These are phyloP conservation scores for Ceratocystiopsis sp. DNA, from an alignment of 2,329 filamentous ascomycete genomes.

Conservation along the genomic window DNA sequence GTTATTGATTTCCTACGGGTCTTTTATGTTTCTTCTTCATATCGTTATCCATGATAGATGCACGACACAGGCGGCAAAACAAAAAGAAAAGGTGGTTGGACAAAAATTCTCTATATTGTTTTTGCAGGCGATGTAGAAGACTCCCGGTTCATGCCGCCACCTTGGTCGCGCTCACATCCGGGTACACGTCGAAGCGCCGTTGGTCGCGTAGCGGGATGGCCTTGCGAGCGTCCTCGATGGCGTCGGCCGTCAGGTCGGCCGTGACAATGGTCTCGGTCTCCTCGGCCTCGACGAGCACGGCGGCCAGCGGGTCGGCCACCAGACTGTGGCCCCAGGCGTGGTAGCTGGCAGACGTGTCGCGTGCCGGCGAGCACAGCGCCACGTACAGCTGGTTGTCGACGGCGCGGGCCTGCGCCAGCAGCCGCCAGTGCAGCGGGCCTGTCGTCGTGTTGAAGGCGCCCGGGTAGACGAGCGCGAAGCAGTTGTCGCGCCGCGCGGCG, in stretches of 20 bases:
- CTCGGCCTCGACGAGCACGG: conserved; percentile 61
- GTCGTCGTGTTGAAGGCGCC: conserved; percentile 97
- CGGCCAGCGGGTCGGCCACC: conserved; percentile 73
- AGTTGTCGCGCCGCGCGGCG: conserved; percentile 59
- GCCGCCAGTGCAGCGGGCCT: conserved; percentile 76
- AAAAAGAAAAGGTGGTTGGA: background rate
- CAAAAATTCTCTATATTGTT: background rate
- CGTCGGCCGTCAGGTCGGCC: conserved; percentile 49
- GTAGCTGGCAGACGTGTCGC: conserved; percentile 62
- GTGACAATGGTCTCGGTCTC: conserved; percentile 63
- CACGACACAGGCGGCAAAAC: background rate
- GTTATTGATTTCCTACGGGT: too few species aligned
- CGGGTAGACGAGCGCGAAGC: conserved; percentile 78
- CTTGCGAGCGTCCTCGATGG: conserved; percentile 58
- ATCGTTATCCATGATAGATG: background rate
- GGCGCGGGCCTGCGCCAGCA: conserved; percentile 62
- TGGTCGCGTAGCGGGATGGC: conserved; percentile 74
- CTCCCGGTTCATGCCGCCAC: conserved; percentile 13
- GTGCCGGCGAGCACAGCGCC: conserved; percentile 76
- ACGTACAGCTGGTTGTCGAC: conserved; percentile 80
- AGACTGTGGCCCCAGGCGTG: conserved; percentile 87
- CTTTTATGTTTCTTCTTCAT: conserved; percentile 3
- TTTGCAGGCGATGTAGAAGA: background rate
- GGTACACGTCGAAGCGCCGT: conserved; percentile 87
- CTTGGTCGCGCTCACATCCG: conserved; percentile 58